Percentiles rank a stretch among this genome's conserved stretches.
Evolutionary conservation across 2,329 filamentous ascomycete species (phyloP).

Genomic region (Verticillium zaregamsianum): DNA sequence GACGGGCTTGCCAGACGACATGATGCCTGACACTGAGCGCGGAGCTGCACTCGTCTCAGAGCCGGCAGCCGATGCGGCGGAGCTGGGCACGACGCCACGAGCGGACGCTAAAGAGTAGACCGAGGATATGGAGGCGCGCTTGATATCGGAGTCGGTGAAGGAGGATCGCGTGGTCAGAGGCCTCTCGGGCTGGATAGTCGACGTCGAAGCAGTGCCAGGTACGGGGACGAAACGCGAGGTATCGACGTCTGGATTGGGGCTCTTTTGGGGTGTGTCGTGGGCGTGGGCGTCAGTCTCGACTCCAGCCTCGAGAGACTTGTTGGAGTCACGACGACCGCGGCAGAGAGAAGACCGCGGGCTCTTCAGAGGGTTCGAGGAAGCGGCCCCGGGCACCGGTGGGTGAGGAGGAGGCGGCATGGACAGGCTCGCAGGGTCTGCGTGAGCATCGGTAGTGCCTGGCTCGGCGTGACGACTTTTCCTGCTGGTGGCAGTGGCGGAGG

Average conservation of each 20-base stretch:
- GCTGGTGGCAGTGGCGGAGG: slow-evolving; percentile 27
- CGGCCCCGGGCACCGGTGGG: neutral
- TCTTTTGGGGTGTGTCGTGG: slow-evolving; percentile 15
- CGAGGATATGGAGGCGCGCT: slow-evolving; percentile 70
- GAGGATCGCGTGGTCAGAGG: slow-evolving; percentile 42
- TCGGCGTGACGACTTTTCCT: slow-evolving; percentile 58
- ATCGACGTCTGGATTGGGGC: neutral
- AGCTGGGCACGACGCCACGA: slow-evolving; percentile 44
- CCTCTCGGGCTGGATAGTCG: slow-evolving; percentile 20
- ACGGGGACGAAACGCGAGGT: neutral
- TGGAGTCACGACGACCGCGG: slow-evolving; percentile 39
- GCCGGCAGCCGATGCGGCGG: slow-evolving; percentile 47
- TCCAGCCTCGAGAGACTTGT: slow-evolving; percentile 31
- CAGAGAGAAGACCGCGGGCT: slow-evolving; percentile 36
- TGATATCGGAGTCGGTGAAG: slow-evolving; percentile 48
- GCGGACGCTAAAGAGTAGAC: slow-evolving; percentile 65
- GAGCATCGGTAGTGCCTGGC: slow-evolving; percentile 52
- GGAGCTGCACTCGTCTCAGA: slow-evolving; percentile 41
- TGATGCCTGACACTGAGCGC: slow-evolving; percentile 40
- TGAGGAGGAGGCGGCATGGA: slow-evolving; percentile 55
- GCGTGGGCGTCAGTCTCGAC: slow-evolving; percentile 35
- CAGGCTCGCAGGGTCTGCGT: slow-evolving; percentile 56
- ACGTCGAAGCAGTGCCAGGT: slow-evolving; percentile 20
- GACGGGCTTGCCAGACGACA: slow-evolving; percentile 38
- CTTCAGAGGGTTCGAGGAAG: slow-evolving; percentile 32